Conservation (phyloP, 2,329 filamentous ascomycete species). For the Truncatella angustata region DNA sequence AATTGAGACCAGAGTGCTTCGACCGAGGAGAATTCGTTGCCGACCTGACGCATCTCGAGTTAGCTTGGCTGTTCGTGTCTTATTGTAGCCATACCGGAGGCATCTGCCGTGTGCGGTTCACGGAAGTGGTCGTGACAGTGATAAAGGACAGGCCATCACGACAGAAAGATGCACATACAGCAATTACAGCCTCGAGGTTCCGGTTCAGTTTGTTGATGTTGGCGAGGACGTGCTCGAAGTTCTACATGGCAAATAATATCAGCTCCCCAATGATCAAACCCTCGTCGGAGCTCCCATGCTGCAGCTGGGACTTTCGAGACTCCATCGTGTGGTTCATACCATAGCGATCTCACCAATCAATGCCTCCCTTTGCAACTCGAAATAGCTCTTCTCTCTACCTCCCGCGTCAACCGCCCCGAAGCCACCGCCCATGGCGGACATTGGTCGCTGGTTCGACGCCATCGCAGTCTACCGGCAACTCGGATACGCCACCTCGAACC, state of each 20-base stretch:
- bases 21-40: slow-evolving; percentile 95
- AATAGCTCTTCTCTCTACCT: slow-evolving; percentile 58
- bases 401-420: slow-evolving; percentile 14
- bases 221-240: slow-evolving; percentile 85
- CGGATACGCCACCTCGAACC: neutral
- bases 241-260: slow-evolving; percentile 38
- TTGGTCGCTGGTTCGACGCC: slow-evolving; percentile 1
- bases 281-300: too few species aligned
- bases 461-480: neutral
- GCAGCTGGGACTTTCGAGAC: neutral
- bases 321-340: slow-evolving; percentile 40
- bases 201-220: slow-evolving; percentile 96
- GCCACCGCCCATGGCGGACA: slow-evolving; percentile 14
- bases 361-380: slow-evolving; percentile 72
- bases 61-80: slow-evolving; percentile 1
- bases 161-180: slow-evolving; percentile 52
- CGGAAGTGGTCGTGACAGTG: neutral
- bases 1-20: slow-evolving; percentile 97
- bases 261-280: neutral
- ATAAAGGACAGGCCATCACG: neutral
- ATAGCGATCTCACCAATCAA: slow-evolving; percentile 71
- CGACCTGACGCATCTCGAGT: slow-evolving; percentile 56
- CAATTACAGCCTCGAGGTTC: slow-evolving; percentile 85
- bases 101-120: neutral
- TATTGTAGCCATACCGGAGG: neutral